A percentile compares a stretch with the other conserved stretches of the same genome.
Conservation (phyloP, 202 grass and related monocot species). For the Setaria viridis region DNA sequence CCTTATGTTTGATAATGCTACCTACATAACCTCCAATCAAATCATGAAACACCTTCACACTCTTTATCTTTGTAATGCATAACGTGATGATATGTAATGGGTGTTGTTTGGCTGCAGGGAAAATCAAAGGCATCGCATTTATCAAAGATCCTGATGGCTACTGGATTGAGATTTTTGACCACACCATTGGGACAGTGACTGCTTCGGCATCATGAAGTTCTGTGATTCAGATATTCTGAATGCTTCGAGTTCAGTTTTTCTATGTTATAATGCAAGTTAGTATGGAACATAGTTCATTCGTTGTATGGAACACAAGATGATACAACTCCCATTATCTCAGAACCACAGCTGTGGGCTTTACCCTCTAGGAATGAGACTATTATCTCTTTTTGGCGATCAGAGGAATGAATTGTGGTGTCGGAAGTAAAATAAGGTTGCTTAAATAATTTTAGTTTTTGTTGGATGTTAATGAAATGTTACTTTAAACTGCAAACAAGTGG, state of each 20-base stretch:
- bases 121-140: conserved; percentile 95
- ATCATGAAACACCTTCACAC: neutral
- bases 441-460: neutral
- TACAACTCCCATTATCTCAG: neutral
- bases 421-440: neutral
- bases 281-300: neutral
- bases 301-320: neutral
- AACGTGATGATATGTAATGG: neutral
- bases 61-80: neutral
- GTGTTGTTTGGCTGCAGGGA: conserved; percentile 50
- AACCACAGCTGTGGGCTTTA: neutral
- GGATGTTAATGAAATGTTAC: neutral
- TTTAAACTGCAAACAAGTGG: neutral
- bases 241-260: neutral
- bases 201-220: conserved; percentile 54
- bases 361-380: neutral
- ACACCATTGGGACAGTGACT: conserved; percentile 61
- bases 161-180: conserved; percentile 98
- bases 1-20: neutral
- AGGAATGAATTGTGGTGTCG: neutral
- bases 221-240: neutral
- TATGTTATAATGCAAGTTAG: neutral
- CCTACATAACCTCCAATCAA: neutral
- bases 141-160: conserved; percentile 99
- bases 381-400: too few species aligned